Evolutionary conservation across 1,284 basidiomycete species (phyloP), one percentile per base, ranked within the genome.

Genomic region (Puccinia novopanici): DNA sequence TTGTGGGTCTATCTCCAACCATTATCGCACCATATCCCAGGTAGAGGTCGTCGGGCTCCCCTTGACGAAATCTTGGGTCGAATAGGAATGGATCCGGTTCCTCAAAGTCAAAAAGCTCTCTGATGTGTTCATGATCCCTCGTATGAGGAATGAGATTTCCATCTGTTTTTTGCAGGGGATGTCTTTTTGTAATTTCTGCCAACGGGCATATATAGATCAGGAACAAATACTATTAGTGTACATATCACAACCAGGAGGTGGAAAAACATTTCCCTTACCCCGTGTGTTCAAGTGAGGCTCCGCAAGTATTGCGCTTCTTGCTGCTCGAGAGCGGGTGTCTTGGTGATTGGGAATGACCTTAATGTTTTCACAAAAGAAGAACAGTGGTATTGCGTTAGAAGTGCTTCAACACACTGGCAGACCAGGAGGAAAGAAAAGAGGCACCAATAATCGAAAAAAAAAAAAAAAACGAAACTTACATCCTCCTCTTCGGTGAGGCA

Each of bases 51-150:
- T 54, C 22, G n/a, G 30, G 30, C 3, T 61, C 37, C 30, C 55
- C 48, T 50, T 63, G 45, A 54, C 55, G 42, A 55, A 80, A 72
- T 30, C 52, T 50, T 24, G 78, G 55, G 45, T 75, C 61, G 17
- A 80, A 61, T 45, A 63, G 34, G 54, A 80, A 80, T 37, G 78
- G 78, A 67, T 80, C 78, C 15, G 70, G 59, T n/a, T 71, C 67
- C 61, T 80, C 70, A 52, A 80, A 80, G 8, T 63, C 50, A 34
- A 80, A 72, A 50, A 80, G 48, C 27, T 80, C 78, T 40, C 61
- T 34, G n/a, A 72, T 61, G 34, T 57, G 40, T 22, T 55, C 42
- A 30, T 63, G 54, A 9, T 72, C 57, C 70, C 50, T 80, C 27
- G 59, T 24, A 37, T 24, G 42, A 37, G 70, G n/a, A 45, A 73